Evolutionary conservation across 139 green algal species (phyloP).

Genomic region (Zygnema circumcarinatum): DNA sequence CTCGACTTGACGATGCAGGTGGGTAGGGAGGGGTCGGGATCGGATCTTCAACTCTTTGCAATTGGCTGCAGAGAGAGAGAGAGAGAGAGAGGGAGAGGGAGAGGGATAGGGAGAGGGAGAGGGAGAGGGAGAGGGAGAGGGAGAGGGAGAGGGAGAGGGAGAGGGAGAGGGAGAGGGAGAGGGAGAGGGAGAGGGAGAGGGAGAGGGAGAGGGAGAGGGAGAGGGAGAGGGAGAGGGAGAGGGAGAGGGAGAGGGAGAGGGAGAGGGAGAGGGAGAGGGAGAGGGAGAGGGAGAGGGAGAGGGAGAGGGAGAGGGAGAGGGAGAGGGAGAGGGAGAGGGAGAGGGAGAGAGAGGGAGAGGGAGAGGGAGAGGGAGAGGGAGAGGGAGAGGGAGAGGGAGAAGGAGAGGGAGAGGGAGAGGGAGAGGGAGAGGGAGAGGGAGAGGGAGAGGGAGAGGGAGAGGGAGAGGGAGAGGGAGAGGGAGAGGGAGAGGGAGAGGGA

Average conservation of each 20-base stretch:
- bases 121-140: no score
- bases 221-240: not conserved
- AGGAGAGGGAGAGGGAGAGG: not conserved
- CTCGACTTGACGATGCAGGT: constrained; percentile 17
- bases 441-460: not conserved
- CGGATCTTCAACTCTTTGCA: no score
- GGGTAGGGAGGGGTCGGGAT: not conserved
- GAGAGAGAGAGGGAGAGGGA: no score
- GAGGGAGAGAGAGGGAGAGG: not conserved
- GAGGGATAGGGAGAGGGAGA: no score
- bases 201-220: not conserved
- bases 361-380: not conserved
- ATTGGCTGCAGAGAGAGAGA: no score
- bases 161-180: no score
- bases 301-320: not conserved
- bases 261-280: not conserved
- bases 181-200: not conserved
- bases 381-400: not conserved
- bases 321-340: not conserved
- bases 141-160: no score
- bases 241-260: not conserved
- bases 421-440: constrained; percentile 2
- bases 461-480: not conserved
- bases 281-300: not conserved
- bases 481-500: not conserved